Percentiles rank a stretch among this genome's conserved stretches.
Evolutionary conservation across 495 filamentous ascomycete species (phyloP).

Genomic region (Clohesyomyces aquaticus): DNA sequence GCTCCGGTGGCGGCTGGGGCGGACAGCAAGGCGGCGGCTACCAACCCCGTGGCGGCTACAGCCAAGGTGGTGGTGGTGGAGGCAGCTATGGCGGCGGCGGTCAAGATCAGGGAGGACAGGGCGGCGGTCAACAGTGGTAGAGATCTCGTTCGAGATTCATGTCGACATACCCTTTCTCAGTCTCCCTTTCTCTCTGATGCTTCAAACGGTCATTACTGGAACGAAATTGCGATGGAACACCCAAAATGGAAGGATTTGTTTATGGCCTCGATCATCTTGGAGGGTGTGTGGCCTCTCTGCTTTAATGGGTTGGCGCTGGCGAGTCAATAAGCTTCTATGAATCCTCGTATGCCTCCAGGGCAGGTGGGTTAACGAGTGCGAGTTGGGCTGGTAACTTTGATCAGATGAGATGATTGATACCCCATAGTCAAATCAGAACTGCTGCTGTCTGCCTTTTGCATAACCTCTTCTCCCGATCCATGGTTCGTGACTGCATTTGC

Average conservation of each 20-base stretch:
- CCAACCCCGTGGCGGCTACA: slow-evolving; percentile 18
- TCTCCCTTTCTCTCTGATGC: not conserved
- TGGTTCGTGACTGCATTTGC: not conserved
- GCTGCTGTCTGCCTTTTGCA: slow-evolving; percentile 14
- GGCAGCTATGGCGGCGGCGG: slow-evolving; percentile 14
- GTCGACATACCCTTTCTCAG: not conserved
- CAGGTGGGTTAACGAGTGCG: slow-evolving; percentile 30
- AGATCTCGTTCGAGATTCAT: slow-evolving; percentile 11
- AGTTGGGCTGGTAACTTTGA: slow-evolving; percentile 30
- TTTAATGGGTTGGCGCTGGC: slow-evolving; percentile 24
- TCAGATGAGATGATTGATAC: slow-evolving; percentile 34
- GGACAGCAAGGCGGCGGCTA: slow-evolving; percentile 8
- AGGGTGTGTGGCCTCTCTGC: slow-evolving; percentile 17
- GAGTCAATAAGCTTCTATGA: slow-evolving; percentile 28
- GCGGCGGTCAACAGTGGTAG: slow-evolving; percentile 34
- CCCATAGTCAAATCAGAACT: slow-evolving; percentile 34
- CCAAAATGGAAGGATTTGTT: slow-evolving; percentile 6
- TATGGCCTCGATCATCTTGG: slow-evolving; percentile 3
- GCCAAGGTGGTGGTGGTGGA: slow-evolving; percentile 24
- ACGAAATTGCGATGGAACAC: slow-evolving; percentile 7
- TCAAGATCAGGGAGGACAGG: slow-evolving; percentile 19
- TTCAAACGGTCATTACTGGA: not conserved
- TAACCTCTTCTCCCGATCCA: not conserved
- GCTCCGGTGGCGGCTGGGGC: slow-evolving; percentile 25
- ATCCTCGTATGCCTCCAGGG: slow-evolving; percentile 21